Evolutionary conservation across 768 basidiomycete genomes (phyloP), one percentile per base, ranked within the genome.

Genomic region (Strobilomyces echinocephalus): DNA sequence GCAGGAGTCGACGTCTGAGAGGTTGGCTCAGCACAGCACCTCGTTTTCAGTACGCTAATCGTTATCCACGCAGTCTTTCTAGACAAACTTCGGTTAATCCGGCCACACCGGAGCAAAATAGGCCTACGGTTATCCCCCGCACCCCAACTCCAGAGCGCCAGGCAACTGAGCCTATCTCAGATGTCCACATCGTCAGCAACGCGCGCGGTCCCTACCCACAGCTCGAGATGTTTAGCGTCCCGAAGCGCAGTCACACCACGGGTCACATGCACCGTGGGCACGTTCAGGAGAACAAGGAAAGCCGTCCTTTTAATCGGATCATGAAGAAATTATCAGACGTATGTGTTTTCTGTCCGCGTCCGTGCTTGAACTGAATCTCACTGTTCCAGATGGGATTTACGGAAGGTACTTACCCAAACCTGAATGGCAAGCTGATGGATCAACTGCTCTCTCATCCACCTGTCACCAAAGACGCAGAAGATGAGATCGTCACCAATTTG

Each of bases 311-410:
- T 9, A 69, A 73, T 47, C 74, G 82, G 43, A 81, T 88, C 58
- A 76, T 74, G 52, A 79, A 68, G 60, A 79, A 81, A 59, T 72
- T 90, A 15, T 78, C 78, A 50, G 87, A 86, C 63, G 86, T 88
- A 67, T 47, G 82, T 77, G 10, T 31, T 48, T 3, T 52, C 35
- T 41, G 11, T 39, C 52, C 28, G 24, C 46, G 42, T 7, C 38
- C 34, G 4, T 28, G 36, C 61, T 63, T 18, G 61, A 50, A 44
- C 20, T 53, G 26, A 61, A 46, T 18, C 8, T 49, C 14, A n/a
- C 40, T 21, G 14, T 39, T 43, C 33, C 46, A 88, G 87, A 88
- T 88, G 87, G 87, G 87, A n/a, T 87, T 88, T 59, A 82, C 80
- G 11, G 75, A 82, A 51, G 71, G 71, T 44, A 73, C 76, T 16